A percentile compares a stretch with the other conserved stretches of the same genome.
These are phyloP conservation scores for Trametes versicolor DNA, from an alignment of 1,284 basidiomycete genomes.

Conservation along the genomic window DNA sequence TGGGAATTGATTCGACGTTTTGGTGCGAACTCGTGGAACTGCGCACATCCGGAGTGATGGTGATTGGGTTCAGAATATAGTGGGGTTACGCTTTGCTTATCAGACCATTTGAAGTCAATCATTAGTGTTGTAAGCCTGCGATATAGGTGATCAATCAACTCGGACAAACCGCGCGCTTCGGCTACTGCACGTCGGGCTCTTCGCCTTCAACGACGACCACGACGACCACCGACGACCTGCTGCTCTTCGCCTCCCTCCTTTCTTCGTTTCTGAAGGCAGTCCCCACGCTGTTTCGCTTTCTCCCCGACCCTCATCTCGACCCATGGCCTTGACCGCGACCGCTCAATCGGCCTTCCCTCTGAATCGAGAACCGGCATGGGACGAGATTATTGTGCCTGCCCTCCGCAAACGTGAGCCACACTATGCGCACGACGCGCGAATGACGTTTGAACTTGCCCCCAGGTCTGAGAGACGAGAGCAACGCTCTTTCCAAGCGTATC, in stretches of 20 bases:
- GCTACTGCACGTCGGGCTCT: constrained; percentile 24
- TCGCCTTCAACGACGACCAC: constrained; percentile 33
- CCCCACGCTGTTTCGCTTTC: constrained; percentile 32
- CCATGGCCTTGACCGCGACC: constrained; percentile 51
- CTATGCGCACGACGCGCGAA: constrained; percentile 14
- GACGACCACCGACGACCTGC: constrained; percentile 33
- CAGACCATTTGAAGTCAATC: neutral
- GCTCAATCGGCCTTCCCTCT: constrained; percentile 58
- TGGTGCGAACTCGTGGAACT: neutral
- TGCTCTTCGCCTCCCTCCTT: constrained; percentile 40
- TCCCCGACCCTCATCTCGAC: constrained; percentile 23
- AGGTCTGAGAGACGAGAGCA: constrained; percentile 81
- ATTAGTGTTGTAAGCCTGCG: neutral
- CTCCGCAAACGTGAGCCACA: constrained; percentile 67
- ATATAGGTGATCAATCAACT: neutral
- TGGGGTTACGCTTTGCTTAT: too few relatives aligned
- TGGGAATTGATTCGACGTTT: constrained; percentile 5
- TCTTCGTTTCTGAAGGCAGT: constrained; percentile 36
- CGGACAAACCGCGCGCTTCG: neutral
- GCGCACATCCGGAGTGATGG: too few relatives aligned
- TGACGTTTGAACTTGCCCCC: constrained; percentile 23
- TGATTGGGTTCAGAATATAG: too few relatives aligned
- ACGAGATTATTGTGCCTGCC: constrained; percentile 75
- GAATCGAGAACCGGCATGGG: constrained; percentile 67
- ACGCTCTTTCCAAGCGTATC: constrained; percentile 74